Percentiles rank a stretch among this genome's conserved stretches.
phyloP scores from a whole-genome alignment of 257 asterid species.

The Ajuga chamaepitys region DNA sequence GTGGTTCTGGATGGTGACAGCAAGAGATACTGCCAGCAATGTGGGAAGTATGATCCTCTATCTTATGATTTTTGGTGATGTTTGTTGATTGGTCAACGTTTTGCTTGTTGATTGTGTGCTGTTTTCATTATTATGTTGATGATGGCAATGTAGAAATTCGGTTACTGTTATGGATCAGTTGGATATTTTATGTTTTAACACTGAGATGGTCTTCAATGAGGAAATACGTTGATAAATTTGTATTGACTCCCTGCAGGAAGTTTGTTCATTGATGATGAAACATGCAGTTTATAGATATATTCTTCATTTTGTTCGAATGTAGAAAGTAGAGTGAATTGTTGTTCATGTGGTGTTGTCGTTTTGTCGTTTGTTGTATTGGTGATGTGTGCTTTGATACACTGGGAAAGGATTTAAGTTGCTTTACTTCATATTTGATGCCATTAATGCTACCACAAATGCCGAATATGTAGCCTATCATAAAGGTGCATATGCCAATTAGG shows the following conservation, averaged over 20 bases:
- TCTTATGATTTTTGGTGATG: not conserved
- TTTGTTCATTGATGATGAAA: no score
- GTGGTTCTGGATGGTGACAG: slow-evolving; percentile 73
- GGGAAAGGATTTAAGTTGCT: not conserved
- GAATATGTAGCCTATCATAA: not conserved
- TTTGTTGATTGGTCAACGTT: not conserved
- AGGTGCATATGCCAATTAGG: not conserved
- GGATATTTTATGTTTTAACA: not conserved
- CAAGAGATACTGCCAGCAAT: slow-evolving; percentile 93
- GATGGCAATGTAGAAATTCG: not conserved
- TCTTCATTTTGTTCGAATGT: not conserved
- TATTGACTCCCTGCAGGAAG: no score
- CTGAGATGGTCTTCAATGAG: not conserved
- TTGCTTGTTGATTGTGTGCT: slow-evolving; percentile 12
- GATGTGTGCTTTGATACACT: not conserved
- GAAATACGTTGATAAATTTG: no score
- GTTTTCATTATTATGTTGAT: not conserved
- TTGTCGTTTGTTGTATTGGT: not conserved
- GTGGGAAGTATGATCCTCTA: slow-evolving; percentile 38
- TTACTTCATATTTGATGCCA: not conserved
- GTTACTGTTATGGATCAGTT: not conserved
- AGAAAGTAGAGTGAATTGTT: not conserved
- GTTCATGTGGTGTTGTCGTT: not conserved
- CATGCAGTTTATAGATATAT: not conserved
- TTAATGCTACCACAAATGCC: not conserved